phyloP scores from a whole-genome alignment of 768 basidiomycete genomes.

The Plicaturopsis crispa region DNA sequence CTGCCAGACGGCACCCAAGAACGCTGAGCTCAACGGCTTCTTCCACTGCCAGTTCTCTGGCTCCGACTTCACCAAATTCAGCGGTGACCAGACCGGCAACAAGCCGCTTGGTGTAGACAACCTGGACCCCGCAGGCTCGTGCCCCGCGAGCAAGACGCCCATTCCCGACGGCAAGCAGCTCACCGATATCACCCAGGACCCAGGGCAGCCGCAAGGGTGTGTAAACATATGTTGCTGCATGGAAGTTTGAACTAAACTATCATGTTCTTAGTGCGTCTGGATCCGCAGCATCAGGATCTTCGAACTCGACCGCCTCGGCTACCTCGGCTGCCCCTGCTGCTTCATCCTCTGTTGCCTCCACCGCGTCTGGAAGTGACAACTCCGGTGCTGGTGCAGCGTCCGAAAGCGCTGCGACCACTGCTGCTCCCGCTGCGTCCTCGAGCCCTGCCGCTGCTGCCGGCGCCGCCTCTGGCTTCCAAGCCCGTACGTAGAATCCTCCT shows the following conservation, averaged over 20 bases:
- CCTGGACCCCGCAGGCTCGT: conserved; percentile 37
- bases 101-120: conserved; percentile 34
- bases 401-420: conserved; percentile 7
- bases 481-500: not conserved
- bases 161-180: conserved; percentile 39
- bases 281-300: no score
- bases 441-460: conserved; percentile 3
- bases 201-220: conserved; percentile 17
- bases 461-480: conserved; percentile 8
- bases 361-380: no score
- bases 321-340: not conserved
- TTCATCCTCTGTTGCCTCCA: conserved; percentile 4
- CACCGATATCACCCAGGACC: conserved; percentile 26
- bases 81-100: conserved; percentile 34
- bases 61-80: conserved; percentile 33
- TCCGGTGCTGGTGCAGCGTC: no score
- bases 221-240: conserved; percentile 6
- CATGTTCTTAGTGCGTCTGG: conserved; percentile 6
- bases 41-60: conserved; percentile 46
- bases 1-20: conserved; percentile 41
- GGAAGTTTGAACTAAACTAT: conserved; percentile 1
- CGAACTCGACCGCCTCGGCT: not conserved
- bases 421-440: conserved; percentile 7
- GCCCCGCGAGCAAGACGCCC: conserved; percentile 37
- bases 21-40: conserved; percentile 40